Evolutionary conservation across 352 stramenopile species (phyloP).

Genomic region (Pythium guiyangense): DNA sequence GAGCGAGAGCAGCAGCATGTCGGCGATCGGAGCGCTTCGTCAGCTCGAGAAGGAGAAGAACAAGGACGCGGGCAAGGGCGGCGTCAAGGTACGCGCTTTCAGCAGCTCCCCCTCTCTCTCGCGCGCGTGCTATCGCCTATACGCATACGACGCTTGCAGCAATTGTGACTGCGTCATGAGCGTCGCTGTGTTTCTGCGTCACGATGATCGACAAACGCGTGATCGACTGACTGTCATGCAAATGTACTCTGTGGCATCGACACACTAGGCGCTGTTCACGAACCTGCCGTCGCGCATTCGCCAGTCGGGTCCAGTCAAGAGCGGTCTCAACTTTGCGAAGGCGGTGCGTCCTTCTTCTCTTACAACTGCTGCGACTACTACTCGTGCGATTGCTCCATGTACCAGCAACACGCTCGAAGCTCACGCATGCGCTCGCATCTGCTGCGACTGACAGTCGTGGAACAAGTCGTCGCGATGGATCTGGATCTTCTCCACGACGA

Average conservation of each 20-base stretch:
- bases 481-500: conserved; percentile 79
- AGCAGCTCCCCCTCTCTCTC: neutral
- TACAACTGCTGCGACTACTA: neutral
- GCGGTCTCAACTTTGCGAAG: conserved; percentile 47
- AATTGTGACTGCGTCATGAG: neutral
- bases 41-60: conserved; percentile 84
- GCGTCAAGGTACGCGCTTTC: conserved; percentile 38
- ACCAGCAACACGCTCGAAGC: neutral
- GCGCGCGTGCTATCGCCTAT: neutral
- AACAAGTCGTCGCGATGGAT: conserved; percentile 62
- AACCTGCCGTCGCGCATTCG: conserved; percentile 67
- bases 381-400: neutral
- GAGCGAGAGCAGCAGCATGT: conserved; percentile 46
- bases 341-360: conserved; percentile 22
- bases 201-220: no score
- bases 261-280: conserved; percentile 45
- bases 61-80: conserved; percentile 51
- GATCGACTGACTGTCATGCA: neutral
- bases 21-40: conserved; percentile 74
- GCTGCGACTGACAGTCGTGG: conserved; percentile 33
- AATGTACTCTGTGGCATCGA: neutral
- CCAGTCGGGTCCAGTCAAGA: conserved; percentile 59
- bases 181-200: neutral
- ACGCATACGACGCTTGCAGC: no score
- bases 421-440: conserved; percentile 5